Conservation (phyloP, 1,139 yeast genomes). For the Magnusiomyces suaveolens region DNA sequence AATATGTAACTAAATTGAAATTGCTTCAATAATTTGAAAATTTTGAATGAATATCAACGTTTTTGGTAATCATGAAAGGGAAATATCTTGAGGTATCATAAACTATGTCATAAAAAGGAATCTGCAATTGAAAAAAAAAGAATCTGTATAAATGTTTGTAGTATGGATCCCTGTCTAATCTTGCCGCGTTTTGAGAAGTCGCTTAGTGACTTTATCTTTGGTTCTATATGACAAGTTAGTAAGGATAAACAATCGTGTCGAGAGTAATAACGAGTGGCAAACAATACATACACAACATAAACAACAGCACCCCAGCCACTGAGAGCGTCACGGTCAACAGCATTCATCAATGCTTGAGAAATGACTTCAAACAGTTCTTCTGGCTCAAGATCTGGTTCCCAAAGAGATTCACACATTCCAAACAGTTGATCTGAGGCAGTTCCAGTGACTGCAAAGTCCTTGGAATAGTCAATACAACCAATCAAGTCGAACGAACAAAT, state of each 20-base stretch:
- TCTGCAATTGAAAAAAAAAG: neutral
- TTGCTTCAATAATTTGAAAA: too few relatives aligned
- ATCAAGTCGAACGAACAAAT: conserved; percentile 93
- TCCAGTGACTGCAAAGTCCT: conserved; percentile 94
- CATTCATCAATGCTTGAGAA: conserved; percentile 86
- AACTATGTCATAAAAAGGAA: neutral
- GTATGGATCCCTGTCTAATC: conserved; percentile 56
- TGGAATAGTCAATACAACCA: conserved; percentile 92
- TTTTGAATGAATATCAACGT: too few relatives aligned
- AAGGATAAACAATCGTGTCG: neutral
- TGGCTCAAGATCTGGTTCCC: conserved; percentile 87
- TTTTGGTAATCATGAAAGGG: too few relatives aligned
- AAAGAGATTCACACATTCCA: conserved; percentile 98
- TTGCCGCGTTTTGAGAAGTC: conserved; percentile 87
- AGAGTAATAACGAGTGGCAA: neutral
- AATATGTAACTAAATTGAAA: too few relatives aligned
- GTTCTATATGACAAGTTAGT: conserved; percentile 32
- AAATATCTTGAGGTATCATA: neutral
- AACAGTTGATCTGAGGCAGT: conserved; percentile 92
- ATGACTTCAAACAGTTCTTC: conserved; percentile 95
- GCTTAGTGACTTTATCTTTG: conserved; percentile 80
- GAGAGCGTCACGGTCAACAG: conserved; percentile 94
- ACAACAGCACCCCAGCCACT: conserved; percentile 99
- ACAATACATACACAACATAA: conserved; percentile 45
- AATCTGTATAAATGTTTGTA: too few relatives aligned